A percentile compares a stretch with the other conserved stretches of the same genome.
These are phyloP conservation scores for Haematococcus lacustris DNA, from an alignment of 139 green algal species.

Conservation along the genomic window DNA sequence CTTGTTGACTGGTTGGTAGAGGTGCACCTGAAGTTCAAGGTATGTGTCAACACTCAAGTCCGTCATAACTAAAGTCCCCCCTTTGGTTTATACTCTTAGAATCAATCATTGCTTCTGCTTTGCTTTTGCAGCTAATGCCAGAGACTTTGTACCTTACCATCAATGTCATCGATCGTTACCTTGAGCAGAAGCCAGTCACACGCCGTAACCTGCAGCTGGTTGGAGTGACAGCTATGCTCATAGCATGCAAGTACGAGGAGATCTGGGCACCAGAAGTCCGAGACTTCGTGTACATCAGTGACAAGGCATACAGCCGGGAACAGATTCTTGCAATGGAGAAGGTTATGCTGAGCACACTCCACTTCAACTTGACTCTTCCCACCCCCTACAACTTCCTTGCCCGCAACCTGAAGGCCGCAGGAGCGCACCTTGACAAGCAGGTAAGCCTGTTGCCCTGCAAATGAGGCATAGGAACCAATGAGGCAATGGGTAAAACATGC, in stretches of 20 bases:
- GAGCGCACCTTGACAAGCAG: too few species aligned
- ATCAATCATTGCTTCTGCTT: too few species aligned
- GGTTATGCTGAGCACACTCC: slow-evolving; percentile 89
- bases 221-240: slow-evolving; percentile 94
- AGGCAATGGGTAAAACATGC: too few species aligned
- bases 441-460: too few species aligned
- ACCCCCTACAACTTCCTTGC: slow-evolving; percentile 78
- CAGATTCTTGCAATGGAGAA: slow-evolving; percentile 98
- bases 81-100: too few species aligned
- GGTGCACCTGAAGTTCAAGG: slow-evolving; percentile 99
- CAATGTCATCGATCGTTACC: slow-evolving; percentile 94
- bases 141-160: slow-evolving; percentile 96
- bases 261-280: slow-evolving; percentile 95
- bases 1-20: slow-evolving; percentile 98
- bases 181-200: slow-evolving; percentile 73
- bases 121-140: slow-evolving; percentile 85
- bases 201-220: slow-evolving; percentile 94
- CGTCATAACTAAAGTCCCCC: too few species aligned
- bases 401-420: slow-evolving; percentile 80
- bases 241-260: slow-evolving; percentile 98
- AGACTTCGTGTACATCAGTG: slow-evolving; percentile 98
- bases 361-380: slow-evolving; percentile 88
- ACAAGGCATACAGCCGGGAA: slow-evolving; percentile 88
- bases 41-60: slow-evolving; percentile 23
- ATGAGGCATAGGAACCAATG: too few species aligned